These are phyloP conservation scores for Aspergillus udagawae DNA, from an alignment of 2,329 filamentous ascomycete species.

Conservation along the genomic window DNA sequence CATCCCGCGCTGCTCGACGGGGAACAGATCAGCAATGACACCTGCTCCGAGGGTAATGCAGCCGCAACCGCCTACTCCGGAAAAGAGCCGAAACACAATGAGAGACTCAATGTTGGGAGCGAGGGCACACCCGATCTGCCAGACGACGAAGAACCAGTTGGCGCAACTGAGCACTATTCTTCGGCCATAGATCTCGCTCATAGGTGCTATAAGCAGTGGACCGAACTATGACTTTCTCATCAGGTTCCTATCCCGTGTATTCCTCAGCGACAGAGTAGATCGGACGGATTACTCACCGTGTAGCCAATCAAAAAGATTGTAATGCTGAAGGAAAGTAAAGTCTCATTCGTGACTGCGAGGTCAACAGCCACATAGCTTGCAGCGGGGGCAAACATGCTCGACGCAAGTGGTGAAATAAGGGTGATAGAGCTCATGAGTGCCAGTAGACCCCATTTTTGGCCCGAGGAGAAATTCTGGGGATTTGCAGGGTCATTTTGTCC, in stretches of 20 bases:
- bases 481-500: constrained; percentile 54
- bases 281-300: constrained; percentile 10
- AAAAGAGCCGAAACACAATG: constrained; percentile 61
- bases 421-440: constrained; percentile 27
- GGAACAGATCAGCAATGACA: constrained; percentile 45
- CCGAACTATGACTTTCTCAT: constrained; percentile 38
- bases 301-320: constrained; percentile 31
- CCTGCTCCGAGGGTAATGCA: constrained; percentile 43
- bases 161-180: constrained; percentile 58
- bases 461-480: constrained; percentile 50
- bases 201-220: constrained; percentile 61
- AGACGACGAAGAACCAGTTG: constrained; percentile 55
- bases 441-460: constrained; percentile 24
- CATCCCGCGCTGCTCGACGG: constrained; percentile 38
- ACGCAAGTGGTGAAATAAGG: constrained; percentile 29
- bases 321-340: constrained; percentile 26
- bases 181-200: constrained; percentile 62
- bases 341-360: constrained; percentile 19
- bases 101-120: constrained; percentile 55
- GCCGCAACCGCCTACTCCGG: constrained; percentile 41
- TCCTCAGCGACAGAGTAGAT: background rate
- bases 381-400: constrained; percentile 31
- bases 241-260: background rate
- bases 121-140: constrained; percentile 59
- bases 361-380: constrained; percentile 20